phyloP scores from a whole-genome alignment of 345 rosid species.

The Corymbia maculata region DNA sequence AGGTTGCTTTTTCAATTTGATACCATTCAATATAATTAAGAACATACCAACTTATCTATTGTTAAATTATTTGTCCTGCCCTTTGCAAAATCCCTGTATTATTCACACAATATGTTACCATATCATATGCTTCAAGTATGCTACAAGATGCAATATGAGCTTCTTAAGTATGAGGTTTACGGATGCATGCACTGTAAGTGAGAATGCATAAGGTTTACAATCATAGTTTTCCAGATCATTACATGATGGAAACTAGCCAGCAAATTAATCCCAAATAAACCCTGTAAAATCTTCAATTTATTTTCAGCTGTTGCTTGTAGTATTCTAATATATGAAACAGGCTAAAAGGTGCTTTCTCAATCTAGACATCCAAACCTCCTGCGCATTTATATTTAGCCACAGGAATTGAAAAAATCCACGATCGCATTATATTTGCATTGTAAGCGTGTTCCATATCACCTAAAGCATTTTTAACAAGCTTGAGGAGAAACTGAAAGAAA shows the following conservation, averaged over 20 bases:
- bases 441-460: background rate
- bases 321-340: background rate
- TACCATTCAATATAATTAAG: background rate
- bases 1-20: background rate
- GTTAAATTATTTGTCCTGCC: background rate
- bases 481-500: background rate
- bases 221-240: background rate
- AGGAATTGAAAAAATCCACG: background rate
- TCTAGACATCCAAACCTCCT: background rate
- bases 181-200: background rate
- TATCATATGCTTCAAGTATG: background rate
- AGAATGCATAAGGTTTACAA: background rate
- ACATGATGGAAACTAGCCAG: background rate
- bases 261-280: background rate
- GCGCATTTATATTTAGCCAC: background rate
- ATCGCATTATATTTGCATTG: background rate
- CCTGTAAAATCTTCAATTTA: background rate
- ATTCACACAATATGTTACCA: background rate
- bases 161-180: background rate
- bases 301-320: background rate
- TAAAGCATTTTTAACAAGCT: background rate
- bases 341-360: background rate
- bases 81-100: background rate
- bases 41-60: background rate
- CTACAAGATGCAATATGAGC: background rate